A percentile compares a stretch with the other conserved stretches of the same genome.
Conservation (phyloP, 257 asterid species). For the Prunella vulgaris region DNA sequence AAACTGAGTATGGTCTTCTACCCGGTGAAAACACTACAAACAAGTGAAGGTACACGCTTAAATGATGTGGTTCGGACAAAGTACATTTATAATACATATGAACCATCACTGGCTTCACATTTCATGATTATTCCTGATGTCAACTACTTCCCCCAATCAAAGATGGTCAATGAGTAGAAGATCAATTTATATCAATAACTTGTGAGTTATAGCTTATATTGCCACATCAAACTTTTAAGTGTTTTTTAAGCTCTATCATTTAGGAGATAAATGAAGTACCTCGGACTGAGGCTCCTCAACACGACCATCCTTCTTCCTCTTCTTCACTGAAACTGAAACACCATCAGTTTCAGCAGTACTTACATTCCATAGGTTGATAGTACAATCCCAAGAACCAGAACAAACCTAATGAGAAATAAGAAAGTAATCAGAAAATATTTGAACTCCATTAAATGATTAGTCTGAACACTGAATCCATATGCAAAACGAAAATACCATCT, state of each 20-base stretch:
- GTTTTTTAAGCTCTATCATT: not conserved
- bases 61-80: too few species aligned
- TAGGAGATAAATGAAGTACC: conserved; percentile 47
- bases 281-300: conserved; percentile 55
- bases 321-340: conserved; percentile 60
- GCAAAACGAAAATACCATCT: conserved; percentile 59
- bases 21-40: not conserved
- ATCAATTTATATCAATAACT: not conserved
- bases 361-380: conserved; percentile 69
- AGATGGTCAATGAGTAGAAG: conserved; percentile 1
- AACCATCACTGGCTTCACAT: too few species aligned
- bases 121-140: too few species aligned
- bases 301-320: conserved; percentile 59
- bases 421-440: conserved; percentile 12
- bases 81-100: too few species aligned
- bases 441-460: not conserved
- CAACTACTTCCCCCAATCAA: not conserved
- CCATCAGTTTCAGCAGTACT: conserved; percentile 44
- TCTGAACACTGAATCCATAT: not conserved
- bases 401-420: conserved; percentile 53
- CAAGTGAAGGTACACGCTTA: not conserved
- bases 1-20: not conserved
- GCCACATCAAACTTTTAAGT: not conserved
- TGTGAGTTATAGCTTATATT: not conserved
- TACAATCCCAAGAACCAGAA: conserved; percentile 96